Percentiles rank a stretch among this genome's conserved stretches.
phyloP scores from a whole-genome alignment of 1,139 yeast species.

The Candida sp. region DNA sequence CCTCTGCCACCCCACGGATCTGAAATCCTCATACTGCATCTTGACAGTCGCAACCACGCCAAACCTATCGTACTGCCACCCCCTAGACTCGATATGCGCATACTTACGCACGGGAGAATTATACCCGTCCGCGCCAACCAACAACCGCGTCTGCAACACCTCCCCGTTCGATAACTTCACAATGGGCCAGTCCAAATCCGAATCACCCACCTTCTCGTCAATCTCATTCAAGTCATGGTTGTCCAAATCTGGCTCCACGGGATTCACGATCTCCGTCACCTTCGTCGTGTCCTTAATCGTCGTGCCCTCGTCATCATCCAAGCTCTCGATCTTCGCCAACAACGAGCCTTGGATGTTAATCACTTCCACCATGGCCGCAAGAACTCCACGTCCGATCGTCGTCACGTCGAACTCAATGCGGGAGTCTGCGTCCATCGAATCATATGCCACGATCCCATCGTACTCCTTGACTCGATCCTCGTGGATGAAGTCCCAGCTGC shows the following conservation, averaged over 20 bases:
- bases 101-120: slow-evolving; percentile 91
- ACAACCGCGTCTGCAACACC: slow-evolving; percentile 64
- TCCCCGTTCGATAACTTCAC: slow-evolving; percentile 73
- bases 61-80: slow-evolving; percentile 89
- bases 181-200: slow-evolving; percentile 72
- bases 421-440: slow-evolving; percentile 67
- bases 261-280: slow-evolving; percentile 55
- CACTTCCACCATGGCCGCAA: slow-evolving; percentile 91
- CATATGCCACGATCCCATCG: slow-evolving; percentile 85
- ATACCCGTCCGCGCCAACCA: slow-evolving; percentile 96
- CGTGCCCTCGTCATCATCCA: slow-evolving; percentile 44
- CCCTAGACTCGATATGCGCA: slow-evolving; percentile 83
- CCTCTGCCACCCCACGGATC: slow-evolving; percentile 89
- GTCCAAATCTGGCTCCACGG: slow-evolving; percentile 19
- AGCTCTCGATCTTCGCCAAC: slow-evolving; percentile 57
- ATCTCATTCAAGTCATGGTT: slow-evolving; percentile 20
- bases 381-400: slow-evolving; percentile 39
- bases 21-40: slow-evolving; percentile 71
- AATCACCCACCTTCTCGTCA: slow-evolving; percentile 23
- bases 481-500: slow-evolving; percentile 76
- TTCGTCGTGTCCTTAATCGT: slow-evolving; percentile 64
- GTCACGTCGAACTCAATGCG: slow-evolving; percentile 73
- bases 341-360: slow-evolving; percentile 81
- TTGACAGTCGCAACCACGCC: slow-evolving; percentile 92
- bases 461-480: slow-evolving; percentile 77